Conservation (phyloP, 441 rosid species). For the Kokia cookei region DNA sequence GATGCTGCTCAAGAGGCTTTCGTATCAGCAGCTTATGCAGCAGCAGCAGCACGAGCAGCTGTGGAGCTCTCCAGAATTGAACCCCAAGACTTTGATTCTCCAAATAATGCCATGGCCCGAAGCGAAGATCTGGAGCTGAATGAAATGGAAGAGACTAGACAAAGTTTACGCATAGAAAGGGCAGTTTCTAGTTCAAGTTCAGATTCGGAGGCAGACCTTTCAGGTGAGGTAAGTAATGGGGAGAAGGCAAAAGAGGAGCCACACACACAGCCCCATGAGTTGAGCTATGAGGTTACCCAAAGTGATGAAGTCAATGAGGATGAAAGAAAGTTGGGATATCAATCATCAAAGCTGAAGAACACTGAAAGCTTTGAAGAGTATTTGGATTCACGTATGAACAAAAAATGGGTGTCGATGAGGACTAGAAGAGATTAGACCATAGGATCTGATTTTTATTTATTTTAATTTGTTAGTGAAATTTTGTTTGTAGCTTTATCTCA, state of each 20-base stretch:
- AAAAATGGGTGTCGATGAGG: conserved; percentile 20
- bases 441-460: background rate
- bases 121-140: background rate
- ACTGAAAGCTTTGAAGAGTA: background rate
- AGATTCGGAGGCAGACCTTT: conserved; percentile 2
- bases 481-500: background rate
- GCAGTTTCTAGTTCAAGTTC: conserved; percentile 6
- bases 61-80: conserved; percentile 31
- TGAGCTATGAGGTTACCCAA: background rate
- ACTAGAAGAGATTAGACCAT: conserved; percentile 6
- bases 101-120: background rate
- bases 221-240: background rate
- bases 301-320: conserved; percentile 1
- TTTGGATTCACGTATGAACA: conserved; percentile 8
- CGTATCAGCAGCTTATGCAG: conserved; percentile 44
- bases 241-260: background rate
- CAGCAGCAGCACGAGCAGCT: conserved; percentile 47
- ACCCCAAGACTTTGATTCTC: conserved; percentile 13
- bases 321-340: background rate
- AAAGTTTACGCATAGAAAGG: conserved; percentile 1
- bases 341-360: background rate
- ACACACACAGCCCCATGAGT: background rate
- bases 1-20: conserved; percentile 44
- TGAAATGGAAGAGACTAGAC: conserved; percentile 5
- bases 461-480: background rate